Evolutionary conservation across 2,329 filamentous ascomycete species (phyloP).

Genomic region (Chaetomium sp.): DNA sequence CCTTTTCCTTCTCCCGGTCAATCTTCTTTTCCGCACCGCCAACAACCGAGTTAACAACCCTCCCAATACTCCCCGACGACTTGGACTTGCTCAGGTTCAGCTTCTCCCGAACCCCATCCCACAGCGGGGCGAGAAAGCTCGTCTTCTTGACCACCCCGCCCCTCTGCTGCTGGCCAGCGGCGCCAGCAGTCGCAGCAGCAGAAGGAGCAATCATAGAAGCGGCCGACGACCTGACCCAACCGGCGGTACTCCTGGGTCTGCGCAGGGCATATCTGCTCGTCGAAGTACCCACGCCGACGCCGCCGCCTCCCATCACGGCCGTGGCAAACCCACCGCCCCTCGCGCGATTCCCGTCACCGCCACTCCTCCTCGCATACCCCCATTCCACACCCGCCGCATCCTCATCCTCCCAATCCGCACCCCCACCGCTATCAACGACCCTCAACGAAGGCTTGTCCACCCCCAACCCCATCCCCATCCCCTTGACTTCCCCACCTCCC

Average conservation of each 20-base stretch:
- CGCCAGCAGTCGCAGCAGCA: neutral
- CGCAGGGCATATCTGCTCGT: constrained; percentile 17
- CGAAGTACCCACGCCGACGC: neutral
- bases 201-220: neutral
- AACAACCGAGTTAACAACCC: constrained; percentile 20
- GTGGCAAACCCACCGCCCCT: neutral
- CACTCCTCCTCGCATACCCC: neutral
- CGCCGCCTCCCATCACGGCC: neutral
- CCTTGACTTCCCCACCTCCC: neutral
- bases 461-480: neutral
- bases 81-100: constrained; percentile 36
- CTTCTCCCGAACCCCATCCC: constrained; percentile 40
- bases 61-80: constrained; percentile 34
- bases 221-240: neutral
- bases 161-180: constrained; percentile 10
- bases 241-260: constrained; percentile 24
- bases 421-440: neutral
- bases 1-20: constrained; percentile 10
- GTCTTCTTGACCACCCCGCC: constrained; percentile 26
- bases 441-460: neutral
- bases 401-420: neutral
- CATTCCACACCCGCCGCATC: neutral
- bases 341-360: neutral
- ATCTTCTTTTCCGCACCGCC: constrained; percentile 5
- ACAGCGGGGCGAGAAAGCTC: constrained; percentile 40